Percentiles rank a stretch among this genome's conserved stretches.
These are phyloP conservation scores for Draba incana DNA, from an alignment of 345 rosid genomes.

Conservation along the genomic window DNA sequence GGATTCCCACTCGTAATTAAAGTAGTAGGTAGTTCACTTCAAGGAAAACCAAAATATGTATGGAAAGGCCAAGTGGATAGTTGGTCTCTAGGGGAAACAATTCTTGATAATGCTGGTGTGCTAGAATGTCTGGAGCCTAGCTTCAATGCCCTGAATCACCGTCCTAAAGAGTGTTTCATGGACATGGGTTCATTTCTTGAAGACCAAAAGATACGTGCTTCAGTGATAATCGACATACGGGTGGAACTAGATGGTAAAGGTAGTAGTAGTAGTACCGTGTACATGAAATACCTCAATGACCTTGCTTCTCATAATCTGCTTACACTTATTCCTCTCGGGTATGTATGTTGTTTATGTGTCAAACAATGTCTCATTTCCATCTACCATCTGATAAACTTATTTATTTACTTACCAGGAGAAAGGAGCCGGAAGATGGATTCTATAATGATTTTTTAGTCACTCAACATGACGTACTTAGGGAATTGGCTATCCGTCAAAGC, in stretches of 20 bases:
- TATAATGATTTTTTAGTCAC: constrained; percentile 46
- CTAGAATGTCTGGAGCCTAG: constrained; percentile 48
- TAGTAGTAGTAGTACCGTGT: constrained; percentile 21
- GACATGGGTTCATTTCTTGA: constrained; percentile 64
- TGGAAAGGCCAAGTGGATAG: constrained; percentile 47
- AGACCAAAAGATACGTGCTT: constrained; percentile 52
- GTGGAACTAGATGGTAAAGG: constrained; percentile 45
- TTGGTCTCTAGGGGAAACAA: constrained; percentile 40
- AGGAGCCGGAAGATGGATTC: constrained; percentile 44
- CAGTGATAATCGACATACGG: constrained; percentile 58
- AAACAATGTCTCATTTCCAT: not conserved
- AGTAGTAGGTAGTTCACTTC: constrained; percentile 59
- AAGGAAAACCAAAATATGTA: constrained; percentile 27
- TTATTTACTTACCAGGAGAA: constrained; percentile 35
- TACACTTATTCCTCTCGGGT: constrained; percentile 48
- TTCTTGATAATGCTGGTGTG: constrained; percentile 36
- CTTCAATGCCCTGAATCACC: constrained; percentile 40
- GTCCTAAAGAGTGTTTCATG: constrained; percentile 53
- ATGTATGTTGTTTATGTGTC: not conserved
- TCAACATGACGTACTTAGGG: constrained; percentile 61
- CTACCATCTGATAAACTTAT: constrained; percentile 18
- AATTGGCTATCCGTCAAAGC: constrained; percentile 49
- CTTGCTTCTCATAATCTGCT: constrained; percentile 50
- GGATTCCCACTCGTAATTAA: constrained; percentile 61
- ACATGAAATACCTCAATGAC: constrained; percentile 42